phyloP scores from a whole-genome alignment of 2,329 filamentous ascomycete genomes.

The Ceratocystis cacaofunesta region DNA sequence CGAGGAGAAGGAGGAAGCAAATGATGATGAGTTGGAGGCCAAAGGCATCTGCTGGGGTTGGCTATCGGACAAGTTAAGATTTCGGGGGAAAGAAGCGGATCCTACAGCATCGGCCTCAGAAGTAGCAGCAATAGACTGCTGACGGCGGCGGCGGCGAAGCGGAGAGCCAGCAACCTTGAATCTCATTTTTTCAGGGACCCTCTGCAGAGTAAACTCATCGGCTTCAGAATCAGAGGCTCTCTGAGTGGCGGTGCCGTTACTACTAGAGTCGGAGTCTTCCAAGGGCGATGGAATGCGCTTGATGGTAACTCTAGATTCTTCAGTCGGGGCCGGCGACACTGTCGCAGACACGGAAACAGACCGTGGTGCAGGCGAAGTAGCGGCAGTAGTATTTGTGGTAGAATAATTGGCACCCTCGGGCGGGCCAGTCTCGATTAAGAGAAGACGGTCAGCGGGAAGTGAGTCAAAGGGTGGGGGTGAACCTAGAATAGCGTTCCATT shows the following conservation, averaged over 20 bases:
- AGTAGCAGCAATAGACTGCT: background rate
- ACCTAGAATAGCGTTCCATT: slow-evolving; percentile 11
- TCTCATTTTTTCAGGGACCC: background rate
- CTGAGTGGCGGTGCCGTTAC: background rate
- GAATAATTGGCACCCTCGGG: slow-evolving; percentile 6
- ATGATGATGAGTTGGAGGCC: background rate
- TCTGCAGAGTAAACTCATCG: background rate
- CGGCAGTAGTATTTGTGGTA: slow-evolving; percentile 7
- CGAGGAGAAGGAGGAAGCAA: slow-evolving; percentile 7
- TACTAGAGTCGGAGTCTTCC: slow-evolving; percentile 6
- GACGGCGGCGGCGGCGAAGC: background rate
- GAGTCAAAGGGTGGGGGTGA: background rate
- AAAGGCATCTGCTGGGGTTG: slow-evolving; percentile 9
- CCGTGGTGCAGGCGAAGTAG: background rate
- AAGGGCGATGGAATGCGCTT: slow-evolving; percentile 9
- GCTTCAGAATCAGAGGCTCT: background rate
- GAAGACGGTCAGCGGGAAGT: background rate
- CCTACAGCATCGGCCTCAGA: background rate
- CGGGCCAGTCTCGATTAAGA: background rate
- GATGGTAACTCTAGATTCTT: slow-evolving; percentile 15
- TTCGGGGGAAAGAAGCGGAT: no score
- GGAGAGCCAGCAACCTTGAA: background rate
- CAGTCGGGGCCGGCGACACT: slow-evolving; percentile 9
- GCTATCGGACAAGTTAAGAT: background rate
- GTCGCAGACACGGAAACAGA: background rate